These are phyloP conservation scores for Aspergillus funiculosus DNA, from an alignment of 495 filamentous ascomycete genomes.

Conservation along the genomic window DNA sequence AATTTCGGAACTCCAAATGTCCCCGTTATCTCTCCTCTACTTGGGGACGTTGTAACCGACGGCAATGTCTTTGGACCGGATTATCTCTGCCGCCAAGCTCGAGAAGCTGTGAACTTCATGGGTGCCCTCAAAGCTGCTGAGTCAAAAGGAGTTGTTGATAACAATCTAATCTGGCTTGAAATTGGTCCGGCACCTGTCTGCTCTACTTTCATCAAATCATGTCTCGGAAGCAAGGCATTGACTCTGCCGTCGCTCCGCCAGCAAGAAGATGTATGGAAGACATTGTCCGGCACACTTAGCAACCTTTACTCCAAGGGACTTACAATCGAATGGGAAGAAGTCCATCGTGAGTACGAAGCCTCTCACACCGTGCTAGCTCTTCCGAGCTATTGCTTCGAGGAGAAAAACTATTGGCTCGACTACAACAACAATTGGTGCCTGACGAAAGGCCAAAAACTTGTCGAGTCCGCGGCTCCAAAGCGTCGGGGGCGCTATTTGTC, in stretches of 20 bases:
- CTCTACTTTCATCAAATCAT: conserved; percentile 20
- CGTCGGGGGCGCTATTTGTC: no score
- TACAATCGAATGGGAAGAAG: conserved; percentile 61
- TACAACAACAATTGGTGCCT: conserved; percentile 30
- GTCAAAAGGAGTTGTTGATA: conserved; percentile 16
- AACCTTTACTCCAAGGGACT: conserved; percentile 52
- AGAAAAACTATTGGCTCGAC: conserved; percentile 35
- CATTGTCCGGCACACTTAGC: conserved; percentile 45
- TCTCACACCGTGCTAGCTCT: conserved; percentile 51
- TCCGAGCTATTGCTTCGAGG: conserved; percentile 51
- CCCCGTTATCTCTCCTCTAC: conserved; percentile 64
- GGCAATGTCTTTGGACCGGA: conserved; percentile 43
- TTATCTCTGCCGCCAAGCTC: conserved; percentile 61
- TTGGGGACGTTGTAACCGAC: conserved; percentile 52
- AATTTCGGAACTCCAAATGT: conserved; percentile 55
- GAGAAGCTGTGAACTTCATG: conserved; percentile 68
- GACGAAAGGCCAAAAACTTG: conserved; percentile 22
- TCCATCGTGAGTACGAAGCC: conserved; percentile 52
- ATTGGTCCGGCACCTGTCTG: conserved; percentile 39
- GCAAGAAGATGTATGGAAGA: conserved; percentile 46
- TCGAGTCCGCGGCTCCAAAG: background rate
- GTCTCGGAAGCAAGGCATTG: conserved; percentile 20
- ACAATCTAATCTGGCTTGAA: conserved; percentile 32
- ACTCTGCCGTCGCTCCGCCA: conserved; percentile 43
- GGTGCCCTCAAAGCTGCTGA: conserved; percentile 51